These are phyloP conservation scores for Wickerhamiella australiensis DNA, from an alignment of 805 yeast genomes.

Conservation along the genomic window DNA sequence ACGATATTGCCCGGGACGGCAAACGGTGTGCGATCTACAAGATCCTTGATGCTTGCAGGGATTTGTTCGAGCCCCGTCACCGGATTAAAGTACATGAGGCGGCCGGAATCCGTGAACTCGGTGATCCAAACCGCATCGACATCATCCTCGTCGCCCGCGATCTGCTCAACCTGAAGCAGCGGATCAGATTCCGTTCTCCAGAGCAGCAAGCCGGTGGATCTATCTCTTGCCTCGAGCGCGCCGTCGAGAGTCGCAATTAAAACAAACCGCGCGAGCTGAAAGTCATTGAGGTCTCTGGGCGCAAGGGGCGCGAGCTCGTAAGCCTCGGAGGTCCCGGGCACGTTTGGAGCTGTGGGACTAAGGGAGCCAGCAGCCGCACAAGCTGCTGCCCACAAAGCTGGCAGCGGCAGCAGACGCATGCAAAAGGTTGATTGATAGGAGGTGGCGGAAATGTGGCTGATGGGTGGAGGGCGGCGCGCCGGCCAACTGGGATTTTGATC, in stretches of 20 bases:
- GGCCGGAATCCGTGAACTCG: conserved; percentile 81
- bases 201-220: conserved; percentile 58
- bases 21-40: conserved; percentile 77
- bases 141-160: conserved; percentile 12
- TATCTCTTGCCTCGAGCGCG: conserved; percentile 63
- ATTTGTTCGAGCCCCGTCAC: conserved; percentile 64
- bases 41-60: conserved; percentile 65
- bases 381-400: conserved; percentile 4
- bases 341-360: not conserved
- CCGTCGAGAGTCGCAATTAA: conserved; percentile 72
- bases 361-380: not conserved
- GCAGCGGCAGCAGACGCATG: conserved; percentile 9
- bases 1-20: conserved; percentile 58
- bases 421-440: not conserved
- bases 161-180: conserved; percentile 36
- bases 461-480: too few relatives aligned
- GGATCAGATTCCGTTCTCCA: conserved; percentile 66
- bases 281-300: conserved; percentile 31
- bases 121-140: conserved; percentile 51
- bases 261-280: conserved; percentile 44
- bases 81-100: conserved; percentile 66
- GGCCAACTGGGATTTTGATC: too few relatives aligned
- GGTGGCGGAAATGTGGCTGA: conserved; percentile 1
- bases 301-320: conserved; percentile 14
- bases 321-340: not conserved